Evolutionary conservation across 352 stramenopile genomes (phyloP).

Genomic region (Pythium biforme): DNA sequence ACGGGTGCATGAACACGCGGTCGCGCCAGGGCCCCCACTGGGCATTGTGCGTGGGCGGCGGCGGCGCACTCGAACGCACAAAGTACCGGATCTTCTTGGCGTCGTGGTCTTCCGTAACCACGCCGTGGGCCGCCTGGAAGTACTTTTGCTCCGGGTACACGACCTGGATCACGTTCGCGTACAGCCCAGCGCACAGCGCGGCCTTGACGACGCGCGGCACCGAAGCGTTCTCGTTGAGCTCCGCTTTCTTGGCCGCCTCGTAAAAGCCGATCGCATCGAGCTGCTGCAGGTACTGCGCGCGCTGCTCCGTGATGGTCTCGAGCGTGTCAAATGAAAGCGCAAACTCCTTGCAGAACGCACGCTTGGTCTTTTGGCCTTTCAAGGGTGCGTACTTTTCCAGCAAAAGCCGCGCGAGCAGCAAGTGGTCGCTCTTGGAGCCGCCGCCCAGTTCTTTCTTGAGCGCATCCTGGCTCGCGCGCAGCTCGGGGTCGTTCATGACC

Average conservation of each 20-base stretch:
- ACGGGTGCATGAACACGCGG: slow-evolving; percentile 96
- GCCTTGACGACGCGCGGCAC: slow-evolving; percentile 92
- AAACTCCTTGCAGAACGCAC: slow-evolving; percentile 64
- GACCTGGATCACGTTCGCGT: slow-evolving; percentile 79
- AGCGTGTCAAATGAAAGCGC: slow-evolving; percentile 88
- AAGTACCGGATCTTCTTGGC: slow-evolving; percentile 95
- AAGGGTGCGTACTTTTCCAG: slow-evolving; percentile 66
- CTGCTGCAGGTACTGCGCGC: slow-evolving; percentile 84
- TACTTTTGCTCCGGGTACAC: slow-evolving; percentile 94
- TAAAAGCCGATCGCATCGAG: slow-evolving; percentile 81
- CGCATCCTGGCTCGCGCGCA: slow-evolving; percentile 51
- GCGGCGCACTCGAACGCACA: slow-evolving; percentile 40
- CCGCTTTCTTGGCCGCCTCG: slow-evolving; percentile 34
- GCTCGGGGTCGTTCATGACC: slow-evolving; percentile 63
- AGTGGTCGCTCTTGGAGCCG: slow-evolving; percentile 75
- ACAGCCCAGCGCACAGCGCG: slow-evolving; percentile 77
- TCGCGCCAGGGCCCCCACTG: slow-evolving; percentile 50
- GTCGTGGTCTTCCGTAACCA: slow-evolving; percentile 88
- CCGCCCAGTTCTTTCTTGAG: slow-evolving; percentile 67
- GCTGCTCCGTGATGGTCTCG: slow-evolving; percentile 91
- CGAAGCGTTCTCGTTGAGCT: slow-evolving; percentile 58
- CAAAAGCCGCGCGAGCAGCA: slow-evolving; percentile 69
- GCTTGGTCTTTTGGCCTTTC: slow-evolving; percentile 50
- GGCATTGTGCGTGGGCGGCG: background rate
- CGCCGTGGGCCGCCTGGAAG: slow-evolving; percentile 90